Base-by-base conservation (phyloP, 768 basidiomycete genomes). In the Sarcodon aspratus region DNA sequence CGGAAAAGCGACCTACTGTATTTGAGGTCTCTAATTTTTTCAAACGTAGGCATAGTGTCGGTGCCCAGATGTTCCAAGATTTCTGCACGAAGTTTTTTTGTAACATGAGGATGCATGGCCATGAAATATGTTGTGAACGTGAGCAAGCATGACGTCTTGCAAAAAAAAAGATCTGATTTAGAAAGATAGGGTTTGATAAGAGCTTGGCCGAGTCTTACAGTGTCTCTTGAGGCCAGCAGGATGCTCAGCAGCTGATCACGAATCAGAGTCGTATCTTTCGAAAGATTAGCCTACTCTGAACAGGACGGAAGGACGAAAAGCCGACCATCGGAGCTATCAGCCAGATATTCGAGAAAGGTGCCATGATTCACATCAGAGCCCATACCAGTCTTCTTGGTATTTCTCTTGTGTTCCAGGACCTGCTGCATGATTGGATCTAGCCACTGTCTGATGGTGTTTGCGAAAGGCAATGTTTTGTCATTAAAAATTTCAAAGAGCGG, bases 171-270 rank as follows among this genome's bases (percentile, higher is more conserved):
- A 48, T 40, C 35, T 40, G 36, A 9, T 13, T 46, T 50, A 52
- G 43, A 27, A 42, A 48, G 44, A 46, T 12, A 9, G 21, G 31
- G 32, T 35, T 38, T n/a, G 9, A 17, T 7, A 11, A 37, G 9
- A 11, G n/a, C 13, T 42, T 5, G 2, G 21, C 21, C 3, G 31
- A 12, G 40, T 68, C 76, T 44, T 38, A 83, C 84, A 34, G 88
- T 89, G 64, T 92, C 88, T 48, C 88, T 66, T 18, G 84, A 75
- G 6, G 88, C 88, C 9, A 90, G 67, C 2, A 92, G 66, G 61
- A 89, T 78, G 57, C 78, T 90, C 44, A 90, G 69, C 10, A 90
- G 63, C 53, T 91, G 83, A 63, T 90, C 85, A 17, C 83, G 78
- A 48, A 92, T 84, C 38, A 79, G 61, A 7, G 75, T 68, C 9